Percentiles rank a stretch among this genome's conserved stretches.
These are phyloP conservation scores for Zhuliangozyma parablackwelliae DNA, from an alignment of 1,139 yeast genomes.

Conservation along the genomic window DNA sequence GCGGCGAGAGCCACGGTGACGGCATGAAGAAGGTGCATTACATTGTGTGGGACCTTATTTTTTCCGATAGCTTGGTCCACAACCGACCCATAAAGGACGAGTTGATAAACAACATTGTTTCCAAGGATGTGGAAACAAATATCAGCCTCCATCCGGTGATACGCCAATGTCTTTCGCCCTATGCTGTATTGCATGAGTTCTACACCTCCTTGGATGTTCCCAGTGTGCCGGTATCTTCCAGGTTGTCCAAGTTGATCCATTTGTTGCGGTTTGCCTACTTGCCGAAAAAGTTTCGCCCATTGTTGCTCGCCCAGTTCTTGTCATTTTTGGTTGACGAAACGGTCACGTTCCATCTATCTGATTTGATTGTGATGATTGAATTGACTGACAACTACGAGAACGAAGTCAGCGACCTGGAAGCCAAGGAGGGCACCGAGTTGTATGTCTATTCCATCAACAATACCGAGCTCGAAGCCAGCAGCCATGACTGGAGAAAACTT, in stretches of 20 bases:
- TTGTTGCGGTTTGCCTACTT: conserved; percentile 62
- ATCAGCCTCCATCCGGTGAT: conserved; percentile 51
- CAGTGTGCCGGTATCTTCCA: conserved; percentile 7
- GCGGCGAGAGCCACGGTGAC: conserved; percentile 16
- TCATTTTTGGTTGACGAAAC: conserved; percentile 32
- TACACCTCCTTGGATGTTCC: conserved; percentile 28
- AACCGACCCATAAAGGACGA: conserved; percentile 54
- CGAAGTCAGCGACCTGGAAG: conserved; percentile 19
- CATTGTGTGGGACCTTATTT: conserved; percentile 44
- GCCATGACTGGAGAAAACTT: conserved; percentile 34
- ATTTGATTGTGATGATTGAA: conserved; percentile 44
- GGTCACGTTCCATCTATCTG: conserved; percentile 32
- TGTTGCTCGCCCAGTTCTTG: conserved; percentile 46
- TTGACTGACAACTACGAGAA: conserved; percentile 45
- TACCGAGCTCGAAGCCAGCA: conserved; percentile 12
- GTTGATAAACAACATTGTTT: conserved; percentile 50
- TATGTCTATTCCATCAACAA: conserved; percentile 28
- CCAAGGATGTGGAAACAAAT: conserved; percentile 28
- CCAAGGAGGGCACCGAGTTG: conserved; percentile 27
- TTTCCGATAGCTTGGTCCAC: conserved; percentile 57
- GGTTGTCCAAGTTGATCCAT: conserved; percentile 41
- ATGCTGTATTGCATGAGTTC: conserved; percentile 59
- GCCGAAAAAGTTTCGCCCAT: conserved; percentile 54
- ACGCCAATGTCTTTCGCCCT: conserved; percentile 67
- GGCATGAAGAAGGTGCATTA: conserved; percentile 38